Evolutionary conservation across 2,329 filamentous ascomycete genomes (phyloP).

Genomic region (Beauveria brongniartii): DNA sequence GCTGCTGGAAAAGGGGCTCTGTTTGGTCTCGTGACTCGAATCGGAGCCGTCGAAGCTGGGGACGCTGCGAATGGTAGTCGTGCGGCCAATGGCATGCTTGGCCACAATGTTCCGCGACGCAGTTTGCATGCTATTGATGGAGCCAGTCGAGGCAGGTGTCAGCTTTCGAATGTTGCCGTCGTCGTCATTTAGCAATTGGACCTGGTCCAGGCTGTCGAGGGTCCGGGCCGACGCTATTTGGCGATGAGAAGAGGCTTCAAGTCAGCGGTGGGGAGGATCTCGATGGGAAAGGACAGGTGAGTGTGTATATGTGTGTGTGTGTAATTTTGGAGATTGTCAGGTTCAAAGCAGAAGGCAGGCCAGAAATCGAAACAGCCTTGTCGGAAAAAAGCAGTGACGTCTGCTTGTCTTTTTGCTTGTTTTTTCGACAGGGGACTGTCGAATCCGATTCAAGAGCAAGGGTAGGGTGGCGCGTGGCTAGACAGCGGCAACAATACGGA

Average conservation of each 20-base stretch:
- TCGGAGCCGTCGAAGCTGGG: constrained; percentile 45
- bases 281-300: background rate
- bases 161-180: constrained; percentile 25
- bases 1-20: constrained; percentile 48
- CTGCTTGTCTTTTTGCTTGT: background rate
- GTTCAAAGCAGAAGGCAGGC: background rate
- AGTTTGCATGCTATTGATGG: constrained; percentile 32
- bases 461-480: background rate
- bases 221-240: background rate
- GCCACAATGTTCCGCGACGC: constrained; percentile 15
- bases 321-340: background rate
- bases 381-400: background rate
- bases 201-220: constrained; percentile 15
- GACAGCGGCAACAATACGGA: background rate
- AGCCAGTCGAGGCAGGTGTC: constrained; percentile 30
- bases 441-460: background rate
- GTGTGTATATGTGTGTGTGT: background rate
- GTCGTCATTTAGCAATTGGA: constrained; percentile 24
- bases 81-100: constrained; percentile 26
- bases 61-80: constrained; percentile 49
- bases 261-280: background rate
- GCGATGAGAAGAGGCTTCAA: constrained; percentile 5
- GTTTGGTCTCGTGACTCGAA: constrained; percentile 37
- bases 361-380: background rate
- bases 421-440: constrained; percentile 4